Evolutionary conservation across 257 asterid genomes (phyloP).

Genomic region (Przewalskia tangutica): DNA sequence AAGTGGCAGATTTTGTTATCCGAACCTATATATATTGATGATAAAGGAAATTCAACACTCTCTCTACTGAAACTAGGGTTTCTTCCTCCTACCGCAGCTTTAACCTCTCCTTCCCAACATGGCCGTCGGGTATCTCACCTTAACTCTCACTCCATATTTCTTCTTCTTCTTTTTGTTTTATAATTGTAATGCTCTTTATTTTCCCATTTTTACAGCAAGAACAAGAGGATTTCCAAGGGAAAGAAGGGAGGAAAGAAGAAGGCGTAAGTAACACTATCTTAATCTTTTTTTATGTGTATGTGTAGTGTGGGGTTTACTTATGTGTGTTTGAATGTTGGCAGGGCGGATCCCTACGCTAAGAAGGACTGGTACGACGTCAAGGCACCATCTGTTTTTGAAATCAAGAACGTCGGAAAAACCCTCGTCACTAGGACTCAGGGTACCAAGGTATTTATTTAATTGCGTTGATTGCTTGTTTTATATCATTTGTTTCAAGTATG

Average conservation of each 20-base stretch:
- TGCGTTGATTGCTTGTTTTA: not conserved
- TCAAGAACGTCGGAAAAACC: slow-evolving; percentile 24
- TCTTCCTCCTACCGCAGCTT: not conserved
- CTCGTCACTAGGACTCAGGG: slow-evolving; percentile 35
- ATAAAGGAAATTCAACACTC: not conserved
- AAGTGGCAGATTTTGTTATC: not conserved
- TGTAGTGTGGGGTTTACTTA: not conserved
- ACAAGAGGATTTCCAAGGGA: slow-evolving; percentile 37
- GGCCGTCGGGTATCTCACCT: slow-evolving; percentile 23
- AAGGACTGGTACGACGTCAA: slow-evolving; percentile 34
- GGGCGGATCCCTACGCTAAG: slow-evolving; percentile 28
- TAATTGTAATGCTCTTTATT: not conserved
- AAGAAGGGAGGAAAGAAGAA: slow-evolving; percentile 42
- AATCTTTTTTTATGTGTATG: not conserved
- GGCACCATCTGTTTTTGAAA: slow-evolving; percentile 26
- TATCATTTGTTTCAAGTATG: not conserved
- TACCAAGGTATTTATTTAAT: slow-evolving; percentile 14
- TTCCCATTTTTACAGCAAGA: slow-evolving; percentile 15
- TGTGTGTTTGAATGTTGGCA: not conserved
- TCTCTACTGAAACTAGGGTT: slow-evolving; percentile 5
- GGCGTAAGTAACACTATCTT: slow-evolving; percentile 14
- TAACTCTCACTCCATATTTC: not conserved
- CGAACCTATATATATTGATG: not conserved
- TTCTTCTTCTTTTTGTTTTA: not conserved
- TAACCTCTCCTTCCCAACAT: slow-evolving; percentile 1